Conservation (phyloP, 192 early-diverging fungal species). For the Umbelopsis vinacea region DNA sequence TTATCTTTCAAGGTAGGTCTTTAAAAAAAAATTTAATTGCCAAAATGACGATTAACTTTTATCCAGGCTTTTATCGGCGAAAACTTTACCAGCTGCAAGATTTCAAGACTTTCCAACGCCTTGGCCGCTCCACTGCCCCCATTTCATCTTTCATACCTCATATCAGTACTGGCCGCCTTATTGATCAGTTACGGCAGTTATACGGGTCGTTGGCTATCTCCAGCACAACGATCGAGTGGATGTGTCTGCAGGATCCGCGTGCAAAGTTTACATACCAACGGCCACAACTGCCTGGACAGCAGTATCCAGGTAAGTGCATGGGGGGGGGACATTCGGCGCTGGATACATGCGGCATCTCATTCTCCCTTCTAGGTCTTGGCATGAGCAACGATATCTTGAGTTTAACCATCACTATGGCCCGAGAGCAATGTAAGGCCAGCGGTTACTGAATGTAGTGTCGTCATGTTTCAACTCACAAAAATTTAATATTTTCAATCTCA, state of each 20-base stretch:
- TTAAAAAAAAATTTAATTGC: not conserved
- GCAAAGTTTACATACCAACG: constrained; percentile 12
- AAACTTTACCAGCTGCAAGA: constrained; percentile 11
- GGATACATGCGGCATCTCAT: too few relatives aligned
- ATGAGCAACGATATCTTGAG: not conserved
- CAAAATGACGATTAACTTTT: not conserved
- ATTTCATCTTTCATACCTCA: not conserved
- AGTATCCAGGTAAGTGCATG: constrained; percentile 8
- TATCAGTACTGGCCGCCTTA: not conserved
- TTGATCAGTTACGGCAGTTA: not conserved
- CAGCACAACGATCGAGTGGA: constrained; percentile 19
- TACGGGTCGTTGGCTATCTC: not conserved
- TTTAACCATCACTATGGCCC: not conserved
- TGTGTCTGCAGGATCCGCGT: constrained; percentile 25
- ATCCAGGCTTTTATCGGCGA: constrained; percentile 18
- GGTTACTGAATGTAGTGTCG: not conserved
- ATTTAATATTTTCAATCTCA: not conserved
- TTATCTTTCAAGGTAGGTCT: not conserved
- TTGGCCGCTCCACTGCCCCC: not conserved
- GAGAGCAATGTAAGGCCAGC: not conserved
- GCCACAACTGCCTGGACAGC: constrained; percentile 23
- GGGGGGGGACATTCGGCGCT: not conserved
- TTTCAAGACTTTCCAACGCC: constrained; percentile 22
- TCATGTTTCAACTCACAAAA: not conserved
- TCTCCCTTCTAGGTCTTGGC: not conserved